A percentile compares a stretch with the other conserved stretches of the same genome.
phyloP scores from a whole-genome alignment of 2,329 filamentous ascomycete species.

The Didymella glomerata region DNA sequence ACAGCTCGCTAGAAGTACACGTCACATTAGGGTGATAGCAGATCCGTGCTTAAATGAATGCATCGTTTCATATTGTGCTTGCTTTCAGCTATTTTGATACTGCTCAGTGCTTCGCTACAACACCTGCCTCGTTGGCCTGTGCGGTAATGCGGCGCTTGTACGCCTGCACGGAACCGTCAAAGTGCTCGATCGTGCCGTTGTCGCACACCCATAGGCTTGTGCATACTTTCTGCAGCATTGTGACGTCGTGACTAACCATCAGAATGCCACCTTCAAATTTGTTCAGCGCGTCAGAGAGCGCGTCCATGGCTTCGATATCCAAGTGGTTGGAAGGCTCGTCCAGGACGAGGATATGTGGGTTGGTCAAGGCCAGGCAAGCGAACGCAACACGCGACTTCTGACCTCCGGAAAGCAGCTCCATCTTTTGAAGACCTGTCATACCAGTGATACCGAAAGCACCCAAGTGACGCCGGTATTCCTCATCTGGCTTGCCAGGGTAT shows the following conservation, averaged over 20 bases:
- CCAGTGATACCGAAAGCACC: slow-evolving; percentile 88
- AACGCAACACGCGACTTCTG: slow-evolving; percentile 99
- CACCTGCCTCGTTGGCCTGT: slow-evolving; percentile 87
- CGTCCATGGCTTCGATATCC: slow-evolving; percentile 99
- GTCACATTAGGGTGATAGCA: neutral
- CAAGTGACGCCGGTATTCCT: slow-evolving; percentile 94
- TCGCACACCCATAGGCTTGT: slow-evolving; percentile 97
- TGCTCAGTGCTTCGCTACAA: slow-evolving; percentile 68
- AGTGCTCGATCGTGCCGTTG: slow-evolving; percentile 91
- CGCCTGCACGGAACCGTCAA: slow-evolving; percentile 90
- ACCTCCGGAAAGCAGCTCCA: slow-evolving; percentile 91
- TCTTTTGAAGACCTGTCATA: slow-evolving; percentile 95
- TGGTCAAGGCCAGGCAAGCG: slow-evolving; percentile 90
- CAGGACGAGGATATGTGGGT: slow-evolving; percentile 96
- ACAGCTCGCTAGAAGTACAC: neutral
- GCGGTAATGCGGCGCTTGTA: slow-evolving; percentile 97
- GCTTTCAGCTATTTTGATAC: neutral
- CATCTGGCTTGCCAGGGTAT: slow-evolving; percentile 90
- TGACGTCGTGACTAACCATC: slow-evolving; percentile 99
- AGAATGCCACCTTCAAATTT: slow-evolving; percentile 93
- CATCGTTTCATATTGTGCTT: neutral
- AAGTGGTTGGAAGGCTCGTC: slow-evolving; percentile 99
- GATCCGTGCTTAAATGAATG: neutral
- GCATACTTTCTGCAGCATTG: slow-evolving; percentile 97
- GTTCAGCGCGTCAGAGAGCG: slow-evolving; percentile 81